Conservation (phyloP, 2,329 filamentous ascomycete genomes). For the Colletotrichum neosansevieriae region DNA sequence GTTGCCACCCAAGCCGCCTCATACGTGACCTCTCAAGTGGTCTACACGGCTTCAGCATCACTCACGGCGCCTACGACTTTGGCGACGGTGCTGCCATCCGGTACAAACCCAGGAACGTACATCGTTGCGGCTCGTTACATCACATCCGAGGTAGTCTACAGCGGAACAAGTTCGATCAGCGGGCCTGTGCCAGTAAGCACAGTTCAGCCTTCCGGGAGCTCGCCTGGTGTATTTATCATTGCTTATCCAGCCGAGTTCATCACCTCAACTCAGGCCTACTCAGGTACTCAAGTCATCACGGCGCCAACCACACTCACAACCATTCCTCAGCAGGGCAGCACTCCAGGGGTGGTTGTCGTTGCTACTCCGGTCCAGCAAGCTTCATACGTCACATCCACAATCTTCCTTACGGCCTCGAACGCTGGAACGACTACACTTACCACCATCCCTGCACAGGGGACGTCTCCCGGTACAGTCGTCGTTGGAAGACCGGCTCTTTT, state of each 20-base stretch:
- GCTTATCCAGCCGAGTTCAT: conserved; percentile 28
- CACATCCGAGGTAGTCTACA: conserved; percentile 10
- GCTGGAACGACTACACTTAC: conserved; percentile 12
- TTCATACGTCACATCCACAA: conserved; percentile 13
- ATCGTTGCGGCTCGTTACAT: conserved; percentile 19
- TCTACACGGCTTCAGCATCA: conserved; percentile 11
- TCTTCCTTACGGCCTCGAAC: conserved; percentile 26
- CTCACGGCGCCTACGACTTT: conserved; percentile 24
- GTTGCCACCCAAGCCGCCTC: conserved; percentile 27
- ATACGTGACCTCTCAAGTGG: conserved; percentile 7
- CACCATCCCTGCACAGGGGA: conserved; percentile 16
- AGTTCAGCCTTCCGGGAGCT: conserved; percentile 20
- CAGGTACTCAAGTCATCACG: conserved; percentile 9
- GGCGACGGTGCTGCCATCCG: conserved; percentile 15
- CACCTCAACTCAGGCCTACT: conserved; percentile 23
- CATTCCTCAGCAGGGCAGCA: conserved; percentile 16
- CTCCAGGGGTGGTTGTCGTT: conserved; percentile 27
- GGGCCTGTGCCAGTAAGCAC: conserved; percentile 29
- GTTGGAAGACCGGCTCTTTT: conserved; percentile 17
- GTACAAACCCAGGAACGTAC: conserved; percentile 29
- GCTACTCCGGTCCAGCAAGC: not conserved
- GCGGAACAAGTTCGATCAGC: conserved; percentile 17
- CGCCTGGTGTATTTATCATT: conserved; percentile 29
- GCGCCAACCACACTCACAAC: conserved; percentile 22
- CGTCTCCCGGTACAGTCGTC: conserved; percentile 10